These are phyloP conservation scores for Chlamydomonas incerta DNA, from an alignment of 139 green algal species.

Conservation along the genomic window DNA sequence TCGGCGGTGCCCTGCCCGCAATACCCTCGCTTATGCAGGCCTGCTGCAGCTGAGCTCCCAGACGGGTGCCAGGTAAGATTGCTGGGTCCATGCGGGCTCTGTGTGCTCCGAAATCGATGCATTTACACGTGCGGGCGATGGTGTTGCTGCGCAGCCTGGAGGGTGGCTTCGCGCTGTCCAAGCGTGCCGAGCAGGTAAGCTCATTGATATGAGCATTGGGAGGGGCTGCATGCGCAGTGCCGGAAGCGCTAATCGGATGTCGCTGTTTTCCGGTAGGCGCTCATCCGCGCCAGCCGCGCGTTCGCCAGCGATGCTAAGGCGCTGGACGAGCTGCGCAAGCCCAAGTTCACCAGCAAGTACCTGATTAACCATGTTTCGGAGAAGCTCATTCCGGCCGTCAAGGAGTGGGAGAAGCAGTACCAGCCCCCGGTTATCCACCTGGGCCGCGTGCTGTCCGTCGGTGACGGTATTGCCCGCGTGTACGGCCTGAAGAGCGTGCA, in stretches of 20 bases:
- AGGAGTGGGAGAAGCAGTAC: constrained; percentile 77
- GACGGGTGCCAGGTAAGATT: constrained; percentile 12
- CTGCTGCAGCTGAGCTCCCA: constrained; percentile 35
- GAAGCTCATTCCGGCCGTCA: constrained; percentile 67
- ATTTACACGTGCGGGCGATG: constrained; percentile 14
- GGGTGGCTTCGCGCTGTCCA: constrained; percentile 19
- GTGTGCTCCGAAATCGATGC: not conserved
- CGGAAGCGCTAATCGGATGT: constrained; percentile 11
- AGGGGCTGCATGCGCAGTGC: not conserved
- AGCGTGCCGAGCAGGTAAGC: constrained; percentile 40
- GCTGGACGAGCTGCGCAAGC: constrained; percentile 67
- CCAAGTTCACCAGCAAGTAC: constrained; percentile 78
- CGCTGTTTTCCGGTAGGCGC: not conserved
- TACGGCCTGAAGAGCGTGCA: constrained; percentile 90
- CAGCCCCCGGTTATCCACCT: constrained; percentile 78
- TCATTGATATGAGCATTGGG: not conserved
- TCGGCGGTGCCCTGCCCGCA: not conserved
- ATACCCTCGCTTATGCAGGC: not conserved
- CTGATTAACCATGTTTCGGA: constrained; percentile 74
- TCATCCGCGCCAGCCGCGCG: constrained; percentile 16
- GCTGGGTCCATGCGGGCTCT: not conserved
- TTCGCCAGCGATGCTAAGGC: constrained; percentile 61
- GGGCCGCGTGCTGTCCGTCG: constrained; percentile 88
- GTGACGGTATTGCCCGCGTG: constrained; percentile 93
- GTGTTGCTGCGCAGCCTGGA: constrained; percentile 35